Percentiles rank a stretch among this genome's conserved stretches.
Conservation (phyloP, 306 rosid genomes). For the Carpinus viminea region DNA sequence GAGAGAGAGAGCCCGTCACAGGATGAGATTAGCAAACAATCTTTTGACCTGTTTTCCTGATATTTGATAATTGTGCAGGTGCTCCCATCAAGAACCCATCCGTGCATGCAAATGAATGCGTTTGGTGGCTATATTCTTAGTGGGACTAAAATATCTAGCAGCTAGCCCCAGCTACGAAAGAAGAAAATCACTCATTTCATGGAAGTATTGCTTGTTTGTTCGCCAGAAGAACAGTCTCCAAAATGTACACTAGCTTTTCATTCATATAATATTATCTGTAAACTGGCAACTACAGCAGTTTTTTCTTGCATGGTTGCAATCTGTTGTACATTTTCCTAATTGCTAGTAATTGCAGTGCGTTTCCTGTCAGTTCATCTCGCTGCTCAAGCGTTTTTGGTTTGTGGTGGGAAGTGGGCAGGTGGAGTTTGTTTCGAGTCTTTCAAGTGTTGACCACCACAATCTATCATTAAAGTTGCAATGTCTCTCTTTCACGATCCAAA, state of each 20-base stretch:
- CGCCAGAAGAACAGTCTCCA: background rate
- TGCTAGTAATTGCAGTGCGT: background rate
- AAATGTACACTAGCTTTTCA: conserved; percentile 1
- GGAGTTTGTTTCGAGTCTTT: background rate
- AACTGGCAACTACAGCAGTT: conserved; percentile 20
- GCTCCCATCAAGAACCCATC: conserved; percentile 94
- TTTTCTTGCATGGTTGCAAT: conserved; percentile 20
- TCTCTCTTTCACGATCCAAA: too few relatives aligned
- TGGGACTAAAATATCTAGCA: conserved; percentile 72
- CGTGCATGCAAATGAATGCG: conserved; percentile 85
- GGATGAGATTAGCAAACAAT: background rate
- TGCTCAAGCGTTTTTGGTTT: background rate
- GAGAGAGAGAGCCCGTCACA: background rate
- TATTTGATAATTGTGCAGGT: conserved; percentile 56
- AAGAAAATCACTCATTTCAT: background rate
- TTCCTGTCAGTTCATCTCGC: background rate
- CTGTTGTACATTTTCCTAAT: background rate
- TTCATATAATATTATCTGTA: background rate
- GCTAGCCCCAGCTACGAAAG: conserved; percentile 23
- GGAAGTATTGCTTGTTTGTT: background rate
- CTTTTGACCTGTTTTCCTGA: background rate
- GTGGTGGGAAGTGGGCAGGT: too few relatives aligned
- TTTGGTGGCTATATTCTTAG: conserved; percentile 93
- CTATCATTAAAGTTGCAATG: too few relatives aligned
- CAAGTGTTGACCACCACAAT: background rate